These are phyloP conservation scores for Porcisia deanei DNA, from an alignment of 208 protist genomes.

Conservation along the genomic window DNA sequence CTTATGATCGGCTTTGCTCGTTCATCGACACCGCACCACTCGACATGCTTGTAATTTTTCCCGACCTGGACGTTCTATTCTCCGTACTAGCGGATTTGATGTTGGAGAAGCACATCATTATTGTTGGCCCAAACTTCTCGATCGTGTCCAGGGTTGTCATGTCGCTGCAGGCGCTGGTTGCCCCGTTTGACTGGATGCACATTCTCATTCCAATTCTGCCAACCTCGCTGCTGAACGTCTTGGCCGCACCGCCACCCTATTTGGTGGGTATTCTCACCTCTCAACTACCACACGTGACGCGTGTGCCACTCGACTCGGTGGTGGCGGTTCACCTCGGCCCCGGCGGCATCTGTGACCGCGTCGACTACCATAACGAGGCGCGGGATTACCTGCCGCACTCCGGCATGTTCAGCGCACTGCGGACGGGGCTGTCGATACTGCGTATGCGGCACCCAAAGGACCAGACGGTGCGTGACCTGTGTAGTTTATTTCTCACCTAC, in stretches of 20 bases:
- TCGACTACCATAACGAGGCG: slow-evolving; percentile 61
- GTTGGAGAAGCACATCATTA: slow-evolving; percentile 77
- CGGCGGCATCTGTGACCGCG: slow-evolving; percentile 52
- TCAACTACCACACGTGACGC: slow-evolving; percentile 51
- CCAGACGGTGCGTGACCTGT: slow-evolving; percentile 70
- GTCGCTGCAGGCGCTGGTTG: slow-evolving; percentile 75
- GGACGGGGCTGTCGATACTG: slow-evolving; percentile 60
- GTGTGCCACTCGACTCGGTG: slow-evolving; percentile 49
- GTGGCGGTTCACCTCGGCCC: slow-evolving; percentile 62
- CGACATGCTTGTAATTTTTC: slow-evolving; percentile 62
- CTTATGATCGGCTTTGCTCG: slow-evolving; percentile 77
- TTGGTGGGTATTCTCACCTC: slow-evolving; percentile 74
- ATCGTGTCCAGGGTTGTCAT: slow-evolving; percentile 81
- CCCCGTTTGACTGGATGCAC: slow-evolving; percentile 88
- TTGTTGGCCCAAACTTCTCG: slow-evolving; percentile 80
- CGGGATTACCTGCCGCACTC: slow-evolving; percentile 62
- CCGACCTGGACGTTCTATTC: slow-evolving; percentile 67
- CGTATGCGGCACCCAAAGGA: slow-evolving; percentile 53
- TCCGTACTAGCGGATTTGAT: slow-evolving; percentile 65
- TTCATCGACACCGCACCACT: slow-evolving; percentile 84
- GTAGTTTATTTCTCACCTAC: slow-evolving; percentile 80
- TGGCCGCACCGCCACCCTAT: slow-evolving; percentile 77
- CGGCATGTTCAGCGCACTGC: slow-evolving; percentile 60
- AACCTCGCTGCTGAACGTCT: slow-evolving; percentile 58
- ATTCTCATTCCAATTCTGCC: slow-evolving; percentile 83